A percentile compares a stretch with the other conserved stretches of the same genome.
These are phyloP conservation scores for Microdochium paspali DNA, from an alignment of 2,329 filamentous ascomycete genomes.

Conservation along the genomic window DNA sequence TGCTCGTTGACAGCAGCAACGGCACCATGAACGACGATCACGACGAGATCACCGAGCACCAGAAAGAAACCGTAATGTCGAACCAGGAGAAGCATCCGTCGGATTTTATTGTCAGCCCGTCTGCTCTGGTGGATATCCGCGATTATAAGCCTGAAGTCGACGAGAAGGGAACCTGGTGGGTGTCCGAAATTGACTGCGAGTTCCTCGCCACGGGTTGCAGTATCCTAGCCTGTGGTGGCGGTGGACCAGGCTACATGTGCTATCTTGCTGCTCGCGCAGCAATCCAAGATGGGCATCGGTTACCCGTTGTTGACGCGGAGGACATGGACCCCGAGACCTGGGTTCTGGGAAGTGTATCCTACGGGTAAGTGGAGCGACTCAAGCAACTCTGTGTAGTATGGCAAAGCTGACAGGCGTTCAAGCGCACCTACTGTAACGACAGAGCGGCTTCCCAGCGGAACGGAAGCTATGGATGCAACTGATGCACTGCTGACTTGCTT, in stretches of 20 bases:
- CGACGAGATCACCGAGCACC: background rate
- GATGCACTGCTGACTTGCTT: slow-evolving; percentile 1
- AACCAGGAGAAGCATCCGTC: background rate
- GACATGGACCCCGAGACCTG: slow-evolving; percentile 25
- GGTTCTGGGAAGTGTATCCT: slow-evolving; percentile 1
- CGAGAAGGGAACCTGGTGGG: slow-evolving; percentile 40
- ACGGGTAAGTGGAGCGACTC: background rate
- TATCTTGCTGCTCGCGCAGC: slow-evolving; percentile 41
- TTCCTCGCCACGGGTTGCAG: slow-evolving; percentile 51
- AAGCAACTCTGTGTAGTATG: background rate
- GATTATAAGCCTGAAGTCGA: slow-evolving; percentile 38
- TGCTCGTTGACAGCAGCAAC: background rate
- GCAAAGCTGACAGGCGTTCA: background rate
- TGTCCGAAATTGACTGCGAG: slow-evolving; percentile 46
- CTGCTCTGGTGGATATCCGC: background rate
- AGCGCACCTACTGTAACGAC: slow-evolving; percentile 1
- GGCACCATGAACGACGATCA: background rate
- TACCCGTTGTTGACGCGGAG: slow-evolving; percentile 40
- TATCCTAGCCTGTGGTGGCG: slow-evolving; percentile 52
- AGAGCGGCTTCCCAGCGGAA: background rate
- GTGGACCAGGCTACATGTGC: slow-evolving; percentile 42
- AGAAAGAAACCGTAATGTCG: background rate
- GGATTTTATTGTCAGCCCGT: slow-evolving; percentile 1
- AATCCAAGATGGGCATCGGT: slow-evolving; percentile 35
- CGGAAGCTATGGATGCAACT: slow-evolving; percentile 1